Evolutionary conservation across 805 yeast species (phyloP), one percentile per base, ranked within the genome.

Genomic region (Yamadazyma takamatsuzukensis): DNA sequence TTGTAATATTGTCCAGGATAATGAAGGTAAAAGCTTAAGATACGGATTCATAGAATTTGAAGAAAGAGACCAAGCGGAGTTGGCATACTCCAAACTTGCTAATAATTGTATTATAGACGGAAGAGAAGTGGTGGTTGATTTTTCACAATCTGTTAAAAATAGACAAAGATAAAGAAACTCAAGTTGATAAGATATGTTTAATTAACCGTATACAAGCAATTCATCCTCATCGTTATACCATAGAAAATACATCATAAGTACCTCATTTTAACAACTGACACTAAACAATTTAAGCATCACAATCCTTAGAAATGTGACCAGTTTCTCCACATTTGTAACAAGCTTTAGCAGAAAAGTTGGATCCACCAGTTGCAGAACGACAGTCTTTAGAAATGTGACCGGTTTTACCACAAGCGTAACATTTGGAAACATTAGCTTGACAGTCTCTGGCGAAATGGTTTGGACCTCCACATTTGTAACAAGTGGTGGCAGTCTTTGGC

Each of bases 381-480:
- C 96, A 87, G 46, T 83, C 95, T 62, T 78, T 84, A 43, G 93
- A 79, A 51, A 86, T 78, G 70, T 89, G 97, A 36, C 96, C 96
- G 43, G 76, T 69, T 62, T 80, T 78, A 49, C 96, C 96, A 66
- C 97, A 88, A 42, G 89, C 83, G 74, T 86, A 89, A 67, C 97
- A 88, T 66, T 85, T 85, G 56, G 78, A 73, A 34, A 50, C 50
- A 36, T 78, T 74, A 48, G 78, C 80, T 59, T 79, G 82, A 66
- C 96, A 86, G 62, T 86, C 95, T 68, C 85, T 82, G 45, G 95
- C 95, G 66, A 80, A 82, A 63, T 87, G 95, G 78, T 85, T 85
- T 56, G 93, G 88, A 45, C 90, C 93, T 54, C 94, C 94, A 61
- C 95, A 85, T 66, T 81, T 85, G 80, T 82, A 83, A 66, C 95